Base-by-base conservation (phyloP, 805 yeast genomes). In the Candida ficus region DNA sequence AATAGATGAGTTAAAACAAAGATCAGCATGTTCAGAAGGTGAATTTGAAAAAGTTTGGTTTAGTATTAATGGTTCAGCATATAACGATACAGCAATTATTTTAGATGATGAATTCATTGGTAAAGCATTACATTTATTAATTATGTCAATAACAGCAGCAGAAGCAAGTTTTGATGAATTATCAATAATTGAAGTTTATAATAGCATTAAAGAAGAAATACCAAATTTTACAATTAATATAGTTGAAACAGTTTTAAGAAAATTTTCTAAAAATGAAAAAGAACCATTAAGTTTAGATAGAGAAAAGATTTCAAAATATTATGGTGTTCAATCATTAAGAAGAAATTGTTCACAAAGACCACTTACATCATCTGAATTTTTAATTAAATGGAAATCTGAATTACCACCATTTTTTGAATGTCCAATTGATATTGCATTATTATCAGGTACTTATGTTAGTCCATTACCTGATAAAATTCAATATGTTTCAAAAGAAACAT, bases 401-500 rank as follows among this genome's bases (percentile, higher is more conserved):
- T 67, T 85, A 31, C 90, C 93, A 2, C 72, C 77, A 8, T 72
- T 76, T 58, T 72, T 77, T 63, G 77, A 73, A 36, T 73, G 81
- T 31, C 73, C 80, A 16, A 65, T 84, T 13, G 81, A 78, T 42
- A 47, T 83, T 13, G 55, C 62, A 4, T 60, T 75, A 47, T 63
- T 87, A 16, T 52, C 62, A 23, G 95, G 95, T 1, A 51, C 70
- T 51, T 82, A 61, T 53, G 72, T 66, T 29, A 63, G 70, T 17
- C 80, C 83, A 5, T 45, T 56, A 2, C 59, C 63, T 1, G 68
- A 65, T 5, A 58, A 52, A 26, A 64, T 90, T 6, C 74, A 71
- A 28, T 83, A 70, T 49, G 58, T 91, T 9, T 68, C 83, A 21
- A 67, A 61, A 14, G 55, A 57, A 0, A 52, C 62, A 2, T 63